These are phyloP conservation scores for Stagonosporopsis rhizophila DNA, from an alignment of 2,329 filamentous ascomycete genomes.

Conservation along the genomic window DNA sequence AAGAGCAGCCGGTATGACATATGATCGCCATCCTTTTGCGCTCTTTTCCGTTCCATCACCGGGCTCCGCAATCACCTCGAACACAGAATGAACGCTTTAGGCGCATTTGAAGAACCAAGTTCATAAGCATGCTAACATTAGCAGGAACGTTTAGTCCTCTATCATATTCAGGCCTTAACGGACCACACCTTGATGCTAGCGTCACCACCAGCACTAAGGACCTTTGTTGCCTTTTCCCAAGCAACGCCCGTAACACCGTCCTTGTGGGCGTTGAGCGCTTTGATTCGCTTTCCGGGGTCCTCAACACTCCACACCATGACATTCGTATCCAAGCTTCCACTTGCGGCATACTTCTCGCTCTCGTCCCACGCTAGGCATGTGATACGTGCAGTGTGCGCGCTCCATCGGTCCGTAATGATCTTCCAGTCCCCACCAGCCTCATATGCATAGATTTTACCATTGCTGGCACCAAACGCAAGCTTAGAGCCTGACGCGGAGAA, in stretches of 20 bases:
- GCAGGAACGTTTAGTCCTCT: background rate
- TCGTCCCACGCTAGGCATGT: slow-evolving; percentile 79
- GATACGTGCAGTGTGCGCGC: slow-evolving; percentile 72
- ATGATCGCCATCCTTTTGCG: background rate
- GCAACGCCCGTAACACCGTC: slow-evolving; percentile 89
- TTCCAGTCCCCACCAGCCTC: slow-evolving; percentile 67
- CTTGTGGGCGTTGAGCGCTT: slow-evolving; percentile 89
- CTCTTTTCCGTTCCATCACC: background rate
- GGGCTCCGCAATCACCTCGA: background rate
- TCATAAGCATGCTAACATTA: background rate
- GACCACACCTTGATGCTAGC: slow-evolving; percentile 90
- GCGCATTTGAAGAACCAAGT: slow-evolving; percentile 5
- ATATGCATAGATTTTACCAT: slow-evolving; percentile 89
- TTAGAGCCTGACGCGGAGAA: slow-evolving; percentile 81
- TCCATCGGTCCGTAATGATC: slow-evolving; percentile 81
- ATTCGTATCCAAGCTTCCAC: slow-evolving; percentile 88
- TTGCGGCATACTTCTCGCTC: slow-evolving; percentile 77
- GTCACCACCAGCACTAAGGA: slow-evolving; percentile 85
- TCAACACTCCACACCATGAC: slow-evolving; percentile 89
- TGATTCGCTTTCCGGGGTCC: slow-evolving; percentile 83
- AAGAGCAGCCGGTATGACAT: background rate
- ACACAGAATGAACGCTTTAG: slow-evolving; percentile 8
- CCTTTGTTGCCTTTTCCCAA: slow-evolving; percentile 71
- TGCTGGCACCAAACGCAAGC: slow-evolving; percentile 81
- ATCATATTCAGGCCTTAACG: slow-evolving; percentile 29